phyloP scores from a whole-genome alignment of 768 basidiomycete species.

The Pulveroboletus sp. region DNA sequence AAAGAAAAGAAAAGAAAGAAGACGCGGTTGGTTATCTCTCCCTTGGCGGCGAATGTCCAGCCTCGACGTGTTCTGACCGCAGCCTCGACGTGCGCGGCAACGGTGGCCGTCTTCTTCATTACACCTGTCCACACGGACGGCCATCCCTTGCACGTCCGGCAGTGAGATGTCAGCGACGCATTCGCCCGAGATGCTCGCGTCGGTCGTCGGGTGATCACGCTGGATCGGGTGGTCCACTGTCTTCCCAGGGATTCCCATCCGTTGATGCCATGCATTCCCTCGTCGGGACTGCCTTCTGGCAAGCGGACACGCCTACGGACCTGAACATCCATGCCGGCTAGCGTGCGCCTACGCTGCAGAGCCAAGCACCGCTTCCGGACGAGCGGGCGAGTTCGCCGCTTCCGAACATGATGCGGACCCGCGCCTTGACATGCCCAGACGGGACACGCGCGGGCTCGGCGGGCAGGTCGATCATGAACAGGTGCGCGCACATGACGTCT shows the following conservation, averaged over 20 bases:
- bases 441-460: not conserved
- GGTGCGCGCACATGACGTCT: constrained; percentile 8
- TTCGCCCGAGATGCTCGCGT: no score
- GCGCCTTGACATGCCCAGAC: constrained; percentile 1
- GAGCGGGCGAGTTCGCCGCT: not conserved
- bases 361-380: not conserved
- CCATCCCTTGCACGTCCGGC: no score
- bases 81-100: no score
- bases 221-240: not conserved
- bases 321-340: no score
- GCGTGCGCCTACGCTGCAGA: not conserved
- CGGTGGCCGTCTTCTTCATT: no score
- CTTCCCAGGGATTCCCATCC: not conserved
- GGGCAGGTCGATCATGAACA: constrained; percentile 22
- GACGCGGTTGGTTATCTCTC: not conserved
- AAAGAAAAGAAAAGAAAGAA: no score
- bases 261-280: not conserved
- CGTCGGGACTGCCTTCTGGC: not conserved
- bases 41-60: no score
- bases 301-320: not conserved
- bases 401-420: not conserved
- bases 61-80: no score
- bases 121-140: no score
- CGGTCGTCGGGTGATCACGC: not conserved
- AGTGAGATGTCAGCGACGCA: no score